phyloP scores from a whole-genome alignment of 371 early-diverging fungal species.

The Rhizopus delemar region DNA sequence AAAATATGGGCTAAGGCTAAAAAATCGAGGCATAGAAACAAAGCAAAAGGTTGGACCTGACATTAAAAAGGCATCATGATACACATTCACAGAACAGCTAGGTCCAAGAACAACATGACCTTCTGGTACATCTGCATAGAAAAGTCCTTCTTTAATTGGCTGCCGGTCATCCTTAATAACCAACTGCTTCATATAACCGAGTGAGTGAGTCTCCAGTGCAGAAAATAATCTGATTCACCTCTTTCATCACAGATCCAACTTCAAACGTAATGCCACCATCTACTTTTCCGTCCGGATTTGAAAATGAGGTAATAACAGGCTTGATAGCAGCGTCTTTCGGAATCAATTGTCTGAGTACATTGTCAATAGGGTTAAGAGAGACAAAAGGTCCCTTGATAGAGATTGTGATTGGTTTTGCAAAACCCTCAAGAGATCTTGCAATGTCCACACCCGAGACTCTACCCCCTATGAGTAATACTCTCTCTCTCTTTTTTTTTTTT shows the following conservation, averaged over 20 bases:
- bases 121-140: slow-evolving; percentile 15
- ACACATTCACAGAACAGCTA: slow-evolving; percentile 29
- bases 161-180: slow-evolving; percentile 9
- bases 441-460: slow-evolving; percentile 44
- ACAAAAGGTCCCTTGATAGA: slow-evolving; percentile 30
- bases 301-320: slow-evolving; percentile 26
- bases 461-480: slow-evolving; percentile 42
- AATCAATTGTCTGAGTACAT: slow-evolving; percentile 20
- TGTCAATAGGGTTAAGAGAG: slow-evolving; percentile 16
- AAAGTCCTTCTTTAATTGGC: neutral
- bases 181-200: slow-evolving; percentile 51
- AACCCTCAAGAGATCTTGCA: slow-evolving; percentile 27
- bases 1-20: slow-evolving; percentile 24
- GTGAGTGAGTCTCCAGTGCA: slow-evolving; percentile 64
- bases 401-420: slow-evolving; percentile 34
- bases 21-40: slow-evolving; percentile 27
- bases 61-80: slow-evolving; percentile 36
- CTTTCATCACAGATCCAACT: slow-evolving; percentile 53
- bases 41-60: slow-evolving; percentile 41
- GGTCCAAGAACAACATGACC: slow-evolving; percentile 13
- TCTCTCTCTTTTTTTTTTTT: slow-evolving; percentile 22
- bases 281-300: slow-evolving; percentile 24
- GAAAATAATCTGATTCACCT: slow-evolving; percentile 62
- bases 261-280: slow-evolving; percentile 50
- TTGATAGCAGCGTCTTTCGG: slow-evolving; percentile 23